Base-by-base conservation (phyloP, 1,139 yeast species). In the Suhomyces wounanorum region DNA sequence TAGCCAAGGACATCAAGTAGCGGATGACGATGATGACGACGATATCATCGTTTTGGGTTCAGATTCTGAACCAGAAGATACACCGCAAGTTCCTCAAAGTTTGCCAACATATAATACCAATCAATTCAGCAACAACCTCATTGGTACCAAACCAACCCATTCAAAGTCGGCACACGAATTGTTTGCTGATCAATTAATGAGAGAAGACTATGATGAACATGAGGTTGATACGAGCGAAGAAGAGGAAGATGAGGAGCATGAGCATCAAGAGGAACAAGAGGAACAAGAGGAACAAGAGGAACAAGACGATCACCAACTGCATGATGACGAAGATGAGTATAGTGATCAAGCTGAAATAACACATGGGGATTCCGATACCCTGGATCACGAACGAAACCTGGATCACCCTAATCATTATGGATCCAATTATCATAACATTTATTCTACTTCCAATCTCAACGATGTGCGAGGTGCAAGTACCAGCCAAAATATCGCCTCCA, bases 1-100 rank as follows among this genome's bases (percentile, higher is more conserved):
- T 17, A 47, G 52, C 57, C 45, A 54, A 36, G 31, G 53, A 39
- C 18, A 58, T 52, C 33, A 50, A 3, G 42, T 42, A 28, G 50
- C 45, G 11, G 50, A 43, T 3, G 45, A 40, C 3, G 43, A 44
- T 14, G 51, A 50, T 28, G 30, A 33, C 11, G 42, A 28, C 9
- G 35, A 40, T 14, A 16, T 33, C 8, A 33, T 30, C n/a, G 33
- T 30, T 30, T 30, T 30, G 33, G 33, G 13, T 30, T 30, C 33
- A 33, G 37, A 33, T 14, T 33, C 37, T 11, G 44, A 45, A 21
- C 11, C 40, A 37, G 40, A 21, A 26, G 30, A 5, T 26, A 6
- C 6, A 21, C 30, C 10, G 10, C 30, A 8, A 9, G 8, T 26
- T 9, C 30, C 30, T 26, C 11, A 13, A 7, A 30, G 9, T 14